phyloP scores from a whole-genome alignment of 2,329 filamentous ascomycete species.

The Colletotrichum eremochloae region DNA sequence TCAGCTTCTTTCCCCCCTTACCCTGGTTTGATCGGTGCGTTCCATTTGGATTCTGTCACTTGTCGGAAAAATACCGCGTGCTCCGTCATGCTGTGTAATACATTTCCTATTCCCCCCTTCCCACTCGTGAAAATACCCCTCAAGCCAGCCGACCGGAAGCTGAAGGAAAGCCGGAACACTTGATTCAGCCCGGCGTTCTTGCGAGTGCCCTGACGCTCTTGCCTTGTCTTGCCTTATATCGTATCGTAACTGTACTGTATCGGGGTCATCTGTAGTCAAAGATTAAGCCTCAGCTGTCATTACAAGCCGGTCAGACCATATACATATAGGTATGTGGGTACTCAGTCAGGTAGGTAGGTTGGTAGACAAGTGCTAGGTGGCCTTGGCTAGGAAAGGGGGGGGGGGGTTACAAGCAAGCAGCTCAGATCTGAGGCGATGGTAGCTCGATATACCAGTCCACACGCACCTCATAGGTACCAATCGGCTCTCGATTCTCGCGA shows the following conservation, averaged over 20 bases:
- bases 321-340: not conserved
- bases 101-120: not conserved
- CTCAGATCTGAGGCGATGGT: not conserved
- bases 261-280: not conserved
- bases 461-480: not conserved
- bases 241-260: not conserved
- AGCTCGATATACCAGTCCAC: not conserved
- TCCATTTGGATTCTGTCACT: slow-evolving; percentile 22
- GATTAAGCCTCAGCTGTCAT: slow-evolving; percentile 4
- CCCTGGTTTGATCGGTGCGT: slow-evolving; percentile 23
- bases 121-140: not conserved
- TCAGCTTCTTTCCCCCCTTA: not conserved
- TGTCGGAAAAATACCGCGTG: slow-evolving; percentile 13
- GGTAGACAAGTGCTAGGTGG: slow-evolving; percentile 1
- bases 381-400: slow-evolving; percentile 8
- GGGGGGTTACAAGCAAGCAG: not conserved
- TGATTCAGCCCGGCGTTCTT: not conserved
- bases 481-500: not conserved
- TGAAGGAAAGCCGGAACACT: slow-evolving; percentile 10
- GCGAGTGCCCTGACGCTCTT: not conserved
- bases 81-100: slow-evolving; percentile 14
- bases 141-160: not conserved
- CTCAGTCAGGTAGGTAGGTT: too few species aligned
- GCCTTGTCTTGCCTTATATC: not conserved
- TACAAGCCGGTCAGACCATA: not conserved